Conservation (phyloP, 768 basidiomycete species). For the Cystofilobasidium ferigula region DNA sequence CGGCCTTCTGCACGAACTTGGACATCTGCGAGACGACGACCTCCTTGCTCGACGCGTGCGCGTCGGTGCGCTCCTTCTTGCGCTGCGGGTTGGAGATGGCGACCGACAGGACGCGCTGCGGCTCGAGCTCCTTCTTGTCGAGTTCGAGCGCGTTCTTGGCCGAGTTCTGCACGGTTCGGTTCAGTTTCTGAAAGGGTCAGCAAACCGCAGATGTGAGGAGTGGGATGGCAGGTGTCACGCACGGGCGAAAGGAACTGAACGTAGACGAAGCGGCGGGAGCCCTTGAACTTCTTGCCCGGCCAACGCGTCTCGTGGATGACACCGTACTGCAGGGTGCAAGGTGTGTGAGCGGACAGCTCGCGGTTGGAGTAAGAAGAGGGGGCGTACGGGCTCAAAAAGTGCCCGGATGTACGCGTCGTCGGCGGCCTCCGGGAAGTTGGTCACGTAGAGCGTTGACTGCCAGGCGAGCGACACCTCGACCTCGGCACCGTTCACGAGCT, state of each 20-base stretch:
- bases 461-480: conserved; percentile 79
- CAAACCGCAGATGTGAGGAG: neutral
- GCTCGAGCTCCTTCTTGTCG: conserved; percentile 62
- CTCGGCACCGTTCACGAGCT: conserved; percentile 62
- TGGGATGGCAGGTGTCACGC: conserved; percentile 33
- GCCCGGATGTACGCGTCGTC: conserved; percentile 67
- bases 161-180: conserved; percentile 39
- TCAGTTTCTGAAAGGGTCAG: neutral
- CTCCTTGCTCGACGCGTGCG: conserved; percentile 69
- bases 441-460: conserved; percentile 87
- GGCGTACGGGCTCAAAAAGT: conserved; percentile 62
- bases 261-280: conserved; percentile 82
- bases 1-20: conserved; percentile 61
- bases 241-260: conserved; percentile 81
- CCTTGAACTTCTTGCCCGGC: conserved; percentile 96
- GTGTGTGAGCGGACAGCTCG: conserved; percentile 44
- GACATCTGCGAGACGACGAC: conserved; percentile 79
- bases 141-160: conserved; percentile 67
- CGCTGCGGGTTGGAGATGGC: conserved; percentile 80
- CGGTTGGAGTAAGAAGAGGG: conserved; percentile 49
- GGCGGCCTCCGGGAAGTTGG: conserved; percentile 78
- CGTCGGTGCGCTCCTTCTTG: conserved; percentile 81
- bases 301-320: conserved; percentile 86
- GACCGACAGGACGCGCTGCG: conserved; percentile 59
- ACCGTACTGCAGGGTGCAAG: conserved; percentile 55